These are phyloP conservation scores for Pyrenophora tritici-repentis DNA, from an alignment of 2,329 filamentous ascomycete genomes.

Conservation along the genomic window DNA sequence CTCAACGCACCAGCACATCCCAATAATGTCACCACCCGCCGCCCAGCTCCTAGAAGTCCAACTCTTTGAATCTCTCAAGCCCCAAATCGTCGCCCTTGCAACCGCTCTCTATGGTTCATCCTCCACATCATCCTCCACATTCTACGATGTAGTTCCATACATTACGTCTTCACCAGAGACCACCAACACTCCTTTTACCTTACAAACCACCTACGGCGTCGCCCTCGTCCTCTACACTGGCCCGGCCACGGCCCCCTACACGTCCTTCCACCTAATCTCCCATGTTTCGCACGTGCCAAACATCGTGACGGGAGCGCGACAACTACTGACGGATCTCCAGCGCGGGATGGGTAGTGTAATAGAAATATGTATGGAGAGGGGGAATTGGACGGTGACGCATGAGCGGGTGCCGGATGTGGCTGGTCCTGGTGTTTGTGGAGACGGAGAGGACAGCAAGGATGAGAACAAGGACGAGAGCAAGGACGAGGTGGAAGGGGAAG, in stretches of 20 bases:
- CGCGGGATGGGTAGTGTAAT: too few relatives aligned
- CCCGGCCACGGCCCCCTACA: neutral
- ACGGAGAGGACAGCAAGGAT: neutral
- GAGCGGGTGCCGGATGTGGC: neutral
- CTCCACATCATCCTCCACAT: neutral
- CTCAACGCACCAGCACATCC: too few relatives aligned
- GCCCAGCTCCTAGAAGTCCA: neutral
- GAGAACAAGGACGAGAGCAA: neutral
- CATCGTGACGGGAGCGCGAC: too few relatives aligned
- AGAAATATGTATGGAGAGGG: neutral
- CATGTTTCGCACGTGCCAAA: too few relatives aligned
- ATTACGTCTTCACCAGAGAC: neutral
- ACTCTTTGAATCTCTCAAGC: neutral
- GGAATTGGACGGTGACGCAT: neutral
- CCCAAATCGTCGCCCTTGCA: neutral
- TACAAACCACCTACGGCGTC: neutral
- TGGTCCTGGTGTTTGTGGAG: too few relatives aligned
- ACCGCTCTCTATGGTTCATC: neutral
- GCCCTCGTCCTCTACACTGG: slow-evolving; percentile 2
- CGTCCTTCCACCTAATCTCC: too few relatives aligned
- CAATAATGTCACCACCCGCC: neutral
- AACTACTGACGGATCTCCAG: too few relatives aligned
- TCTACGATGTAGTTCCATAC: slow-evolving; percentile 1
- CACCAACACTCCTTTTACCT: neutral
- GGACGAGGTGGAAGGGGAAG: neutral